phyloP scores from a whole-genome alignment of 1,284 basidiomycete species.

The Apiotrichum laibachii region DNA sequence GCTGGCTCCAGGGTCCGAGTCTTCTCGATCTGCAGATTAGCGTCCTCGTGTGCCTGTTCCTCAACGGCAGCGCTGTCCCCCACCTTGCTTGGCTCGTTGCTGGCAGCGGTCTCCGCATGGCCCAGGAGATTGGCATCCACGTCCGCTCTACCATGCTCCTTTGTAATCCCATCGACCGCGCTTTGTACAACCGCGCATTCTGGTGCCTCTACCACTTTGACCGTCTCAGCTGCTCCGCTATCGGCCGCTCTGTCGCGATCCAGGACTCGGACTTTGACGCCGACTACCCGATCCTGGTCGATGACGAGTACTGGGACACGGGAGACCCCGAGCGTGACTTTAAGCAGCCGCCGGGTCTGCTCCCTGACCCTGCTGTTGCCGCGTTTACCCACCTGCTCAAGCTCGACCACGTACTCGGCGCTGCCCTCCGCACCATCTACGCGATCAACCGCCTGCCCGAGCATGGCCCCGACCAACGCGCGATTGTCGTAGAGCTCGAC shows the following conservation, averaged over 20 bases:
- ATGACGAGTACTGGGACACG: conserved; percentile 76
- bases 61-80: conserved; percentile 62
- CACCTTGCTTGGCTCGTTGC: conserved; percentile 70
- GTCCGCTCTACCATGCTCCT: conserved; percentile 39
- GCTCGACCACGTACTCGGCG: conserved; percentile 68
- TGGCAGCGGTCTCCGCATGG: conserved; percentile 66
- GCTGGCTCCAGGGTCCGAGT: conserved; percentile 59
- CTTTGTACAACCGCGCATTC: conserved; percentile 74
- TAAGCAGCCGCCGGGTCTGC: conserved; percentile 59
- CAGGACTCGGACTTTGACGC: conserved; percentile 83
- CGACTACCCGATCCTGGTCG: conserved; percentile 73
- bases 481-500: conserved; percentile 69
- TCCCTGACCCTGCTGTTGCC: conserved; percentile 52
- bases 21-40: conserved; percentile 73
- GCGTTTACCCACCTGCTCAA: conserved; percentile 68
- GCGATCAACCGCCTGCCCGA: conserved; percentile 61
- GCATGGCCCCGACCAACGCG: conserved; percentile 63
- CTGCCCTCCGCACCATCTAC: conserved; percentile 70
- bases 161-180: conserved; percentile 56
- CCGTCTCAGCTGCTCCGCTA: conserved; percentile 62
- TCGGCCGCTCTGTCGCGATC: conserved; percentile 76
- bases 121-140: conserved; percentile 53
- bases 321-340: conserved; percentile 55
- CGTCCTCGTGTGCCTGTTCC: conserved; percentile 50
- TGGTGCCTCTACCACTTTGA: conserved; percentile 60